Evolutionary conservation across 768 basidiomycete genomes (phyloP).

Genomic region (Leccinum incarnatum): DNA sequence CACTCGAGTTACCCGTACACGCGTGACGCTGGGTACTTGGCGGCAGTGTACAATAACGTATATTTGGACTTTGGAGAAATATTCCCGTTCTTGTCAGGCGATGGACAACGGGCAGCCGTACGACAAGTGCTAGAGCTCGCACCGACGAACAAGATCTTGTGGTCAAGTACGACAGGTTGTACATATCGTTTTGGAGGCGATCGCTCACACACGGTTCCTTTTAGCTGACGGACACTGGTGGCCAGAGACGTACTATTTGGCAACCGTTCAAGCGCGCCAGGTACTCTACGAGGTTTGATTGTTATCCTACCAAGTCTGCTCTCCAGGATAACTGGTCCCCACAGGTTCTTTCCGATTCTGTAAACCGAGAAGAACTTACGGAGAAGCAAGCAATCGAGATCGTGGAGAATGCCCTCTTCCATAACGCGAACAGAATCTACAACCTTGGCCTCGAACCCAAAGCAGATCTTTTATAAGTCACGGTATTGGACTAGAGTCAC

Average conservation of each 20-base stretch:
- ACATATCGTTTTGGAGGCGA: background rate
- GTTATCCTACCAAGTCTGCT: background rate
- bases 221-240: conserved; percentile 43
- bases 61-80: conserved; percentile 81
- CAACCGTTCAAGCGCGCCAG: conserved; percentile 58
- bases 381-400: conserved; percentile 54
- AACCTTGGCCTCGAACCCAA: conserved; percentile 46
- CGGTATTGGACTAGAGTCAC: background rate
- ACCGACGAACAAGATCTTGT: conserved; percentile 78
- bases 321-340: conserved; percentile 46
- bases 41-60: conserved; percentile 69
- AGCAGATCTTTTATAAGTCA: conserved; percentile 2
- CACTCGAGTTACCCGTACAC: conserved; percentile 80
- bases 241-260: conserved; percentile 77
- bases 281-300: conserved; percentile 54
- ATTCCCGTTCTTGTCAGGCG: conserved; percentile 62
- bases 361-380: conserved; percentile 48
- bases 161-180: conserved; percentile 57
- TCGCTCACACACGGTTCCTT: background rate
- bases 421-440: conserved; percentile 67
- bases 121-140: conserved; percentile 65
- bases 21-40: conserved; percentile 74
- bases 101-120: conserved; percentile 60
- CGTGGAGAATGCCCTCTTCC: conserved; percentile 57
- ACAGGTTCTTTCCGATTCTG: conserved; percentile 56